Evolutionary conservation across 176 grass and related monocot genomes (phyloP).

Genomic region (Carex parvula): DNA sequence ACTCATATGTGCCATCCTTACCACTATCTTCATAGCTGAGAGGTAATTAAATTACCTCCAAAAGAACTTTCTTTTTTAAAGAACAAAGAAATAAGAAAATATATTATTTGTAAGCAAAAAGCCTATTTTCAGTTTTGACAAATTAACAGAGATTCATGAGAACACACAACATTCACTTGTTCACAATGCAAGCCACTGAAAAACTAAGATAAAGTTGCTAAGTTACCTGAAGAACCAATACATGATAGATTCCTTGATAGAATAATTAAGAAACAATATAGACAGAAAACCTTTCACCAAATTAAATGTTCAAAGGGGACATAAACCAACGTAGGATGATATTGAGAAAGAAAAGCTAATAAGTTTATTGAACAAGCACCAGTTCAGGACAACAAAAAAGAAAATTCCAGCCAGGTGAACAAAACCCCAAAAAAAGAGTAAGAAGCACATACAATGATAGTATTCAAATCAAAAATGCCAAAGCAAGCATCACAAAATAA

Average conservation of each 20-base stretch:
- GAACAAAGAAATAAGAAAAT: too few species aligned
- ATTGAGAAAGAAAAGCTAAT: background rate
- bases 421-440: conserved; percentile 9
- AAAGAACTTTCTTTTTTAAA: background rate
- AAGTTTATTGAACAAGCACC: background rate
- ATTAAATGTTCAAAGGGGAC: background rate
- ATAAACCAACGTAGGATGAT: background rate
- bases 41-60: background rate
- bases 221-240: background rate
- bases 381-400: background rate
- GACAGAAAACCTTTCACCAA: conserved; percentile 1
- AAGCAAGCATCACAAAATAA: background rate
- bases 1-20: background rate
- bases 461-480: background rate
- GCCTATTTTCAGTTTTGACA: background rate
- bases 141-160: background rate
- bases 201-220: background rate
- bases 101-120: background rate
- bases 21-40: background rate
- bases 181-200: background rate
- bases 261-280: background rate
- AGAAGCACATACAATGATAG: background rate
- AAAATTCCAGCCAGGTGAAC: conserved; percentile 5
- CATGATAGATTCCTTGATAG: background rate
- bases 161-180: background rate